phyloP scores from a whole-genome alignment of 805 yeast species.

The Debaryomyces hansenii region DNA sequence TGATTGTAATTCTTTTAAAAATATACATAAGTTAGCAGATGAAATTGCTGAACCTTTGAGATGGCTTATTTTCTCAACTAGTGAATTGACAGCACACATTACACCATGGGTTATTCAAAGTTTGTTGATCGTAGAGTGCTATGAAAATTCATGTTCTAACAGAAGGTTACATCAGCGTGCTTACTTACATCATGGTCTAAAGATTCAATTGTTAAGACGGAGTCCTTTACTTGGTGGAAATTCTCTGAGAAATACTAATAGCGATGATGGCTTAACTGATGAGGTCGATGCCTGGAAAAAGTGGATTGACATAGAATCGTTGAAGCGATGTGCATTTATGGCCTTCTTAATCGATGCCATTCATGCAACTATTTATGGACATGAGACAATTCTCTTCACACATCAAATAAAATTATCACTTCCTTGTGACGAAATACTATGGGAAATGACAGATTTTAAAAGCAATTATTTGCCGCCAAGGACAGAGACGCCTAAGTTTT shows the following conservation, averaged over 20 bases:
- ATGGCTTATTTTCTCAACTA: conserved; percentile 62
- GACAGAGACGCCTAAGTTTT: conserved; percentile 15
- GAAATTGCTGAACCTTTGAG: conserved; percentile 57
- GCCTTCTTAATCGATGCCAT: conserved; percentile 31
- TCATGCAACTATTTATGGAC: conserved; percentile 32
- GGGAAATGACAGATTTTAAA: conserved; percentile 16
- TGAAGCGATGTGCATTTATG: conserved; percentile 30
- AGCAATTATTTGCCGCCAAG: conserved; percentile 8
- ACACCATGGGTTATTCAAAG: conserved; percentile 70
- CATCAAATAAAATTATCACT: conserved; percentile 21
- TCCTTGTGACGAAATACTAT: conserved; percentile 22
- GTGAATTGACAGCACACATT: conserved; percentile 72
- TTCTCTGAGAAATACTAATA: conserved; percentile 20
- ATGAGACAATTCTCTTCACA: conserved; percentile 17
- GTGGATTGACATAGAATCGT: conserved; percentile 34
- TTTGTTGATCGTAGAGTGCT: conserved; percentile 63
- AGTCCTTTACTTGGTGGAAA: conserved; percentile 36
- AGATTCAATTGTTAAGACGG: conserved; percentile 18
- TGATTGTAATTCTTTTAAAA: conserved; percentile 7
- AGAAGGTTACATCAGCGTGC: conserved; percentile 73
- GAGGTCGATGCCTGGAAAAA: conserved; percentile 16
- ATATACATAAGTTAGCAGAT: conserved; percentile 35
- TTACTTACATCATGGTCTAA: conserved; percentile 81
- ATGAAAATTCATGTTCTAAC: conserved; percentile 66
- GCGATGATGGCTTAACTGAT: conserved; percentile 4